A percentile compares a stretch with the other conserved stretches of the same genome.
Conservation (phyloP, 164 flowering plant species). For the Berberis thunbergii region DNA sequence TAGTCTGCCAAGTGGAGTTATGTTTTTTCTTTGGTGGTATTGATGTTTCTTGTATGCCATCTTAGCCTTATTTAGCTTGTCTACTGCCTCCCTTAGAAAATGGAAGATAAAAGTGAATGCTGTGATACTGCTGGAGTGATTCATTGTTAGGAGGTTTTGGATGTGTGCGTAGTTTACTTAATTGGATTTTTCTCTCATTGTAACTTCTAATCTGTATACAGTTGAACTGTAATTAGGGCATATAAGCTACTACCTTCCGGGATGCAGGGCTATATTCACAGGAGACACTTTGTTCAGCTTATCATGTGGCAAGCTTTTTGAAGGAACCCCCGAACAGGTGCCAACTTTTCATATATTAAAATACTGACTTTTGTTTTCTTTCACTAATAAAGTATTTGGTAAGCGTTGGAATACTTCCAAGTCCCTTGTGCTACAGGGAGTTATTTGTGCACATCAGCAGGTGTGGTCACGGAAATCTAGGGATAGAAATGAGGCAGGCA, state of each 20-base stretch:
- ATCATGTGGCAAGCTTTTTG: constrained; percentile 96
- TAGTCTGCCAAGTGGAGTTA: too few species aligned
- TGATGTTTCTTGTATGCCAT: too few species aligned
- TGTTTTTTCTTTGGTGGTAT: too few species aligned
- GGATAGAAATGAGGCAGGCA: background rate
- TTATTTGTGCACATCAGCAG: background rate
- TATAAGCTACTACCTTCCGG: constrained; percentile 85
- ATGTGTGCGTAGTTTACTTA: background rate
- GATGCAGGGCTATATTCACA: constrained; percentile 70
- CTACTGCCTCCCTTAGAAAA: too few species aligned
- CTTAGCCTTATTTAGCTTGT: too few species aligned
- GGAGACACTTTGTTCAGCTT: constrained; percentile 95
- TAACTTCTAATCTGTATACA: too few species aligned
- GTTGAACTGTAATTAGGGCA: constrained; percentile 49
- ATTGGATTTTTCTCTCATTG: background rate
- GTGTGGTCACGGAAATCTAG: background rate
- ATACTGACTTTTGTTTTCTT: too few species aligned
- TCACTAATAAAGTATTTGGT: too few species aligned
- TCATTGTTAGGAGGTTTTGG: too few species aligned
- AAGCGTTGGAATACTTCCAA: background rate
- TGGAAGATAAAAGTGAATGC: too few species aligned
- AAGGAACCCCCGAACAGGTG: constrained; percentile 93
- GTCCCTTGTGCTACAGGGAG: background rate
- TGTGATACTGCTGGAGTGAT: too few species aligned
- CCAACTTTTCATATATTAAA: background rate